These are phyloP conservation scores for Globisporangium canariense DNA, from an alignment of 352 stramenopile species.

Conservation along the genomic window DNA sequence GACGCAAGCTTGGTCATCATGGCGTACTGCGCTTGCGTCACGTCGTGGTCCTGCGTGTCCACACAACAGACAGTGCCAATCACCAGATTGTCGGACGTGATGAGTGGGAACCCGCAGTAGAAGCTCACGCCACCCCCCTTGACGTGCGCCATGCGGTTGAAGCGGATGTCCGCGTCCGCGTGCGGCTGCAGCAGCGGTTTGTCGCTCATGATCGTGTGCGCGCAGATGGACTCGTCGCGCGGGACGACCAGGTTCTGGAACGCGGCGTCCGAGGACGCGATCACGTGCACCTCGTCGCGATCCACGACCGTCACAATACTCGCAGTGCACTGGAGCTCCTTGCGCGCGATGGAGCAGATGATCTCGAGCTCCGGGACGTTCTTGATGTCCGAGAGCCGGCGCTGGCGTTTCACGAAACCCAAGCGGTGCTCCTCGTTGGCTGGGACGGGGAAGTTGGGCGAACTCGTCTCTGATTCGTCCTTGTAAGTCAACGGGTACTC, in stretches of 20 bases:
- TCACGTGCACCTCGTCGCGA: slow-evolving; percentile 30
- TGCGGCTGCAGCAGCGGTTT: slow-evolving; percentile 51
- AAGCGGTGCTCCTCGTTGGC: slow-evolving; percentile 37
- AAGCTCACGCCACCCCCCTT: slow-evolving; percentile 39
- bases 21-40: slow-evolving; percentile 59
- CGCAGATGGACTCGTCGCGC: slow-evolving; percentile 53
- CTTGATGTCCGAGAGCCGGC: slow-evolving; percentile 36
- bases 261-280: slow-evolving; percentile 36
- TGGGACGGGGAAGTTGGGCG: slow-evolving; percentile 27
- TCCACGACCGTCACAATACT: slow-evolving; percentile 50
- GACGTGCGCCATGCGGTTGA: slow-evolving; percentile 36
- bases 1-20: slow-evolving; percentile 36
- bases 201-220: slow-evolving; percentile 52
- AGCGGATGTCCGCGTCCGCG: slow-evolving; percentile 58
- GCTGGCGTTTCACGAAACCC: slow-evolving; percentile 26
- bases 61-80: slow-evolving; percentile 59
- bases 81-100: slow-evolving; percentile 26
- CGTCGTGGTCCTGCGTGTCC: slow-evolving; percentile 33
- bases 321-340: slow-evolving; percentile 45
- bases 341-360: slow-evolving; percentile 49
- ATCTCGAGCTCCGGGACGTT: slow-evolving; percentile 58
- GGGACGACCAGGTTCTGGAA: slow-evolving; percentile 29
- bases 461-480: slow-evolving; percentile 13
- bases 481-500: slow-evolving; percentile 31
- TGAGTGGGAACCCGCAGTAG: slow-evolving; percentile 66